phyloP scores from a whole-genome alignment of 768 basidiomycete species.

The Boletus rex-veris region DNA sequence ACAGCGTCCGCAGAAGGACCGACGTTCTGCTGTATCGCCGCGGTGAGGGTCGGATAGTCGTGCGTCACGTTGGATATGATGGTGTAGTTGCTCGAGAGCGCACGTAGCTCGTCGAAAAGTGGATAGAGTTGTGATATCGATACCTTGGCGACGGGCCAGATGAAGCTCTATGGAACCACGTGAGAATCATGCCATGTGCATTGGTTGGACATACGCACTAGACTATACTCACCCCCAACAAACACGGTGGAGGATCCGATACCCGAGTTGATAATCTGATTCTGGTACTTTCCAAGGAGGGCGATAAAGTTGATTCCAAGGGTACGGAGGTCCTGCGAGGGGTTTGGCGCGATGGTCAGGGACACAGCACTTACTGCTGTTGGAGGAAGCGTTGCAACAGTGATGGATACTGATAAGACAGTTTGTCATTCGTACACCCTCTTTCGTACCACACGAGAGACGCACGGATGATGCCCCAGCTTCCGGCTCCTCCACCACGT shows the following conservation, averaged over 20 bases:
- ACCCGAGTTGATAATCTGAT: slow-evolving; percentile 8
- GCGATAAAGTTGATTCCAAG: slow-evolving; percentile 14
- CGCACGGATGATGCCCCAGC: slow-evolving; percentile 42
- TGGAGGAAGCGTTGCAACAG: slow-evolving; percentile 11
- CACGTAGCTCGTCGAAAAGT: slow-evolving; percentile 12
- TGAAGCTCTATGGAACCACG: slow-evolving; percentile 1
- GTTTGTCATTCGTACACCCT: neutral
- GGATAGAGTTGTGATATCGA: slow-evolving; percentile 12
- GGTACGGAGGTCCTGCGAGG: slow-evolving; percentile 6
- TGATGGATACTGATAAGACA: slow-evolving; percentile 9
- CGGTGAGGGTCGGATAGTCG: slow-evolving; percentile 11
- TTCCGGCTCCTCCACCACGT: slow-evolving; percentile 50
- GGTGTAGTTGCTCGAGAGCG: slow-evolving; percentile 9
- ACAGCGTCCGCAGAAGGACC: slow-evolving; percentile 5
- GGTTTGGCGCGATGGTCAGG: slow-evolving; percentile 9
- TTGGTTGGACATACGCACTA: slow-evolving; percentile 1
- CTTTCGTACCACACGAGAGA: neutral
- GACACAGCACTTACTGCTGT: slow-evolving; percentile 4
- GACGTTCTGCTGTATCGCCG: slow-evolving; percentile 1
- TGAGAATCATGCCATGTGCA: neutral
- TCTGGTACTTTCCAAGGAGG: slow-evolving; percentile 19
- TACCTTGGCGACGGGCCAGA: slow-evolving; percentile 5
- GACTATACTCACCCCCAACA: neutral
- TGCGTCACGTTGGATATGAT: slow-evolving; percentile 12
- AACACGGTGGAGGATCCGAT: slow-evolving; percentile 1